phyloP scores from a whole-genome alignment of 2,329 filamentous ascomycete genomes.

The Exophiala calicioides region DNA sequence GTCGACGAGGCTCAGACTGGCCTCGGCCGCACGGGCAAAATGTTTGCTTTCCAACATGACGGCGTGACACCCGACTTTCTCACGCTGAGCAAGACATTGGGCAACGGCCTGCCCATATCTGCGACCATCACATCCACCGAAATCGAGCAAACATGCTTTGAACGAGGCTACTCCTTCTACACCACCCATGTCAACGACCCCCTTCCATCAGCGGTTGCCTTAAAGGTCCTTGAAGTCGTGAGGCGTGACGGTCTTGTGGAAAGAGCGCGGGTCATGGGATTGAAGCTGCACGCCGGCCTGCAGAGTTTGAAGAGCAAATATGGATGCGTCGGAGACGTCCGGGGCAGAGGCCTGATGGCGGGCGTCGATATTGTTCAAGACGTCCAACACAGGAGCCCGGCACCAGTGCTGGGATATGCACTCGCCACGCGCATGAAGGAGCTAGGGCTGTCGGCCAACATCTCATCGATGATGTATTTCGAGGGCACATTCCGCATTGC shows the following conservation, averaged over 20 bases:
- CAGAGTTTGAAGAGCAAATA: conserved; percentile 52
- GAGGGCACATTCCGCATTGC: conserved; percentile 61
- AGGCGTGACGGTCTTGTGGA: conserved; percentile 57
- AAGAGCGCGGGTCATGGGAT: conserved; percentile 48
- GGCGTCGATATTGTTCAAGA: conserved; percentile 61
- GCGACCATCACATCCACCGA: conserved; percentile 58
- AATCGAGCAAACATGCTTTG: conserved; percentile 52
- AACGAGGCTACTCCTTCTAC: conserved; percentile 57
- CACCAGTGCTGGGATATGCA: conserved; percentile 48
- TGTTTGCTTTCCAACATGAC: conserved; percentile 62
- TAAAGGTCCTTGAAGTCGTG: conserved; percentile 64
- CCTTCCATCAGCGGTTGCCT: conserved; percentile 59
- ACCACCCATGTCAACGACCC: conserved; percentile 67
- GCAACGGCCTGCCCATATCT: conserved; percentile 60
- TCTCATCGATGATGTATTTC: conserved; percentile 57
- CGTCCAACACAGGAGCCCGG: conserved; percentile 50
- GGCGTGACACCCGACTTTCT: conserved; percentile 60
- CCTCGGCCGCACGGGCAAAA: conserved; percentile 56
- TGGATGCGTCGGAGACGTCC: conserved; percentile 63
- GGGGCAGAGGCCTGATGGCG: conserved; percentile 60
- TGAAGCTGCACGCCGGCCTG: conserved; percentile 52
- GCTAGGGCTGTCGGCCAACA: conserved; percentile 59
- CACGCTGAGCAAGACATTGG: conserved; percentile 62
- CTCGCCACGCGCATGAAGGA: conserved; percentile 53
- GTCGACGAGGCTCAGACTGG: conserved; percentile 63